Evolutionary conservation across 2,329 filamentous ascomycete genomes (phyloP), one percentile per base, ranked within the genome.

Genomic region (Colletotrichum sp.): DNA sequence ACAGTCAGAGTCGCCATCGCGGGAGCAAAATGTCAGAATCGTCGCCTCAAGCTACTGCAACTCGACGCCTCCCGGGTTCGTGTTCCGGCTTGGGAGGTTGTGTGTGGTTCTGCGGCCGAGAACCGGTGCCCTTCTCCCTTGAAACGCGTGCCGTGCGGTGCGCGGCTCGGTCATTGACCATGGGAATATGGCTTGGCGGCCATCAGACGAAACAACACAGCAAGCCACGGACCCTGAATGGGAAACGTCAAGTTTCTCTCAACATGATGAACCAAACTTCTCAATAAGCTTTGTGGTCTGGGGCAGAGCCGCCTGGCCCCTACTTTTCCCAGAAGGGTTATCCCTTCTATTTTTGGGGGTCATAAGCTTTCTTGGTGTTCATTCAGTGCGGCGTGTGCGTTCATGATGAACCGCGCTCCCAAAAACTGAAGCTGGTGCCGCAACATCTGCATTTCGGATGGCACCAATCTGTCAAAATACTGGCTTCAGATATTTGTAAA

Each of bases 201-300:
- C 13, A 48, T 73, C 70, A 76, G 74, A 76, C 70, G 74, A 76
- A 76, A 76, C 74, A 52, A 69, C 69, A 69, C 48, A n/a, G 16
- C 10, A 28, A 60, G 15, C 18, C 74, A 76, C 70, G 59, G 74
- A 69, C 70, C 57, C n/a, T 36, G 32, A 24, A 18, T 24, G 48
- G 18, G 28, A 74, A 57, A 57, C 63, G 39, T 72, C 70, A 24
- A 48, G 26, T 59, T 21, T 63, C 32, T 10, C 30, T 43, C 32
- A 39, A 48, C 26, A 16, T 24, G n/a, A 30, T 24, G 34, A 39
- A 39, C 4, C 43, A 21, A 4, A 52, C 10, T 52, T 0, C 7
- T 21, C 43, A 60, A 32, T 60, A 18, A 60, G 30, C 60, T 64
- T 64, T 32, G 12, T 8, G 0, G 21, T 67, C 12, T 59, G 34